Evolutionary conservation across 768 basidiomycete genomes (phyloP).

Genomic region (Phlebiopsis gigantea): DNA sequence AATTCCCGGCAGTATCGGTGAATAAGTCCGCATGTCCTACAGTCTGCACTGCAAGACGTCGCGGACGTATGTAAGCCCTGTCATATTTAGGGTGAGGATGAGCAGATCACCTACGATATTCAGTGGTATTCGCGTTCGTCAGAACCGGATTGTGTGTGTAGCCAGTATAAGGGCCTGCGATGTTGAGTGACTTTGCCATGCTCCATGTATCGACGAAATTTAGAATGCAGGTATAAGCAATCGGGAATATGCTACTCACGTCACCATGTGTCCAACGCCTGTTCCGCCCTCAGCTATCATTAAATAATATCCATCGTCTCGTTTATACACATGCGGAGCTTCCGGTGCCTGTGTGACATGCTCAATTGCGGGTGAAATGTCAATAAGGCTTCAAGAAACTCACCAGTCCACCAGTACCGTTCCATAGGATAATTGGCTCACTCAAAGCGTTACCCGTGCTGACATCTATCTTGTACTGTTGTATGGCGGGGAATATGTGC

Average conservation of each 20-base stretch:
- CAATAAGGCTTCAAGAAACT: background rate
- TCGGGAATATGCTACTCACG: background rate
- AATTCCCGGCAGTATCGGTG: background rate
- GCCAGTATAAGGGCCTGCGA: constrained; percentile 2
- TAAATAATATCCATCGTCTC: constrained; percentile 7
- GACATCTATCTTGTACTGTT: constrained; percentile 3
- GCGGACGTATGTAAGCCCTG: background rate
- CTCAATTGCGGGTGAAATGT: background rate
- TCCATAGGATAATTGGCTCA: constrained; percentile 13
- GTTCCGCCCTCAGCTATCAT: constrained; percentile 11
- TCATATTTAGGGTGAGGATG: background rate
- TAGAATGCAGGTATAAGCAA: background rate
- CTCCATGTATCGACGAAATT: background rate
- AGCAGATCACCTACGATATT: background rate
- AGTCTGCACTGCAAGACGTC: constrained; percentile 2
- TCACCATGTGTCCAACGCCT: constrained; percentile 5
- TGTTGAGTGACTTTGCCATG: background rate
- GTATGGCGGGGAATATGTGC: constrained; percentile 8
- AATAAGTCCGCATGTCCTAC: constrained; percentile 11
- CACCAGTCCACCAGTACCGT: constrained; percentile 9
- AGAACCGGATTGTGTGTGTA: constrained; percentile 5
- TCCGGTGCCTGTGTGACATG: constrained; percentile 5
- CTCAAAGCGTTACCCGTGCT: constrained; percentile 3
- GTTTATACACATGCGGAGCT: constrained; percentile 7
- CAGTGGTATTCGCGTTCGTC: constrained; percentile 5